Conservation (phyloP, 2,329 filamentous ascomycete species). For the Scleromitrula shiraiana region DNA sequence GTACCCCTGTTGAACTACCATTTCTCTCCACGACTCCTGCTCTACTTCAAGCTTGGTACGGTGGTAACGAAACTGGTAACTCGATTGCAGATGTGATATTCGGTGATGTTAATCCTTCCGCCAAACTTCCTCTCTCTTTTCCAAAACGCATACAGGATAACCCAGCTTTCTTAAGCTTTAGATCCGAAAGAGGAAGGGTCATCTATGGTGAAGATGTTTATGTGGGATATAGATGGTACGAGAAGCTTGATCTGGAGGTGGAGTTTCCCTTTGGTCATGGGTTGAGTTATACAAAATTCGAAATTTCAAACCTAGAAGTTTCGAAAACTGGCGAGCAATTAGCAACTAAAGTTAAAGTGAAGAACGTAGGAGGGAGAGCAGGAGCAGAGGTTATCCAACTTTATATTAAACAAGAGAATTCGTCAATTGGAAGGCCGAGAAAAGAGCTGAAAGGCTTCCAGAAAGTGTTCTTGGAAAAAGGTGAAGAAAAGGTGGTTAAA, state of each 20-base stretch:
- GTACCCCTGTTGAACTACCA: conserved; percentile 66
- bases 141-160: conserved; percentile 61
- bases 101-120: conserved; percentile 55
- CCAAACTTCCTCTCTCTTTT: conserved; percentile 68
- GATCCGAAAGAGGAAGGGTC: conserved; percentile 59
- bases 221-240: conserved; percentile 74
- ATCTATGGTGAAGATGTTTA: conserved; percentile 77
- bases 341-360: not conserved
- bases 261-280: conserved; percentile 75
- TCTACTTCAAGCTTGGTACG: conserved; percentile 73
- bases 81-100: conserved; percentile 67
- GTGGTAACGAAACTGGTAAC: conserved; percentile 80
- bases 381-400: conserved; percentile 52
- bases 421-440: conserved; percentile 37
- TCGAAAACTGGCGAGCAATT: not conserved
- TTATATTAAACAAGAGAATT: conserved; percentile 48
- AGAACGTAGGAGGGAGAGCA: conserved; percentile 48
- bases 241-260: conserved; percentile 55
- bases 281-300: conserved; percentile 67
- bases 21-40: conserved; percentile 49
- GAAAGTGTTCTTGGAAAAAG: conserved; percentile 55
- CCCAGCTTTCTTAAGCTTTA: conserved; percentile 69
- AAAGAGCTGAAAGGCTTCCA: conserved; percentile 60
- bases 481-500: conserved; percentile 48
- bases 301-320: conserved; percentile 4